phyloP scores from a whole-genome alignment of 2,329 filamentous ascomycete species.

The Cadophora sp. region DNA sequence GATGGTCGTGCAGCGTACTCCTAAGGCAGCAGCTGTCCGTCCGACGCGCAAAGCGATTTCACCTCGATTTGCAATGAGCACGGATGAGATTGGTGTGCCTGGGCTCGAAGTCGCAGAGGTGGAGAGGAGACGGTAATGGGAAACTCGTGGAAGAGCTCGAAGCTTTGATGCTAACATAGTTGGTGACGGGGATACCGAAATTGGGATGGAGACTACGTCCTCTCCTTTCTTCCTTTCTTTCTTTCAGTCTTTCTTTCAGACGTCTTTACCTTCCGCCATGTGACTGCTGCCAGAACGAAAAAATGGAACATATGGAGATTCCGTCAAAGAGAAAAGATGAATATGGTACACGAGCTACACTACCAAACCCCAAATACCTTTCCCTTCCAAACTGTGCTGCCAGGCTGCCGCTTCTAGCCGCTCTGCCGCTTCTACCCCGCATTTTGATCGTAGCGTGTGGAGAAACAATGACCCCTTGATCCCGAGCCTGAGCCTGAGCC shows the following conservation, averaged over 20 bases:
- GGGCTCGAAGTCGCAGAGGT: slow-evolving; percentile 10
- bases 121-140: slow-evolving; percentile 32
- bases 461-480: too few species aligned
- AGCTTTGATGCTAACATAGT: slow-evolving; percentile 16
- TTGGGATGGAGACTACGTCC: not conserved
- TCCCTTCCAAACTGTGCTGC: too few species aligned
- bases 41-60: slow-evolving; percentile 96
- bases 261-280: not conserved
- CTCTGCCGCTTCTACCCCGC: too few species aligned
- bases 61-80: slow-evolving; percentile 95
- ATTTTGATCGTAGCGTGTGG: too few species aligned
- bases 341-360: not conserved
- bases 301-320: not conserved
- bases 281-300: not conserved
- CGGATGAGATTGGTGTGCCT: slow-evolving; percentile 68
- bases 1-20: slow-evolving; percentile 90
- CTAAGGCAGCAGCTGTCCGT: slow-evolving; percentile 84
- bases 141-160: slow-evolving; percentile 39
- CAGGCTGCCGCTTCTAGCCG: too few species aligned
- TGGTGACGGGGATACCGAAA: not conserved
- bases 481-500: too few species aligned
- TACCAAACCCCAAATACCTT: too few species aligned
- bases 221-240: too few species aligned
- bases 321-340: too few species aligned
- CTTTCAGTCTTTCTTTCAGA: too few species aligned